Percentiles rank a stretch among this genome's conserved stretches.
These are phyloP conservation scores for Trichoderma atroviride DNA, from an alignment of 2,329 filamentous ascomycete species.

Conservation along the genomic window DNA sequence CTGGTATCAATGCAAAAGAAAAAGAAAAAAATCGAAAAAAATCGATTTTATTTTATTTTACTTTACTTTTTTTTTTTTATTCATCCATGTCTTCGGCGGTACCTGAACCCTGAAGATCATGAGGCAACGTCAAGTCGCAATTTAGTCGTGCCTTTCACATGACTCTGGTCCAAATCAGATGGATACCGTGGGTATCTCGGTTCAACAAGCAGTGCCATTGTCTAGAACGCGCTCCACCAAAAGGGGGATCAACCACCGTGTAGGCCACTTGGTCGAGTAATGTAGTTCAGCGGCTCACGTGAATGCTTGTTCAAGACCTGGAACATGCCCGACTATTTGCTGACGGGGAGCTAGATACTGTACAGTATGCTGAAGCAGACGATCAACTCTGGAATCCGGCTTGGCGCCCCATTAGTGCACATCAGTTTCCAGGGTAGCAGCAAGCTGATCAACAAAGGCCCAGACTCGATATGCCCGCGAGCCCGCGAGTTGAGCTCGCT, in stretches of 20 bases:
- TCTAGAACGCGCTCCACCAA: conserved; percentile 5
- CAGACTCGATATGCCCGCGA: neutral
- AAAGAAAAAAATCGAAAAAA: too few species aligned
- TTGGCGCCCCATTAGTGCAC: neutral
- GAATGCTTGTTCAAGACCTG: neutral
- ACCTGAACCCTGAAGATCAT: neutral
- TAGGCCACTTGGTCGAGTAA: neutral
- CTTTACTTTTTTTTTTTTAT: neutral
- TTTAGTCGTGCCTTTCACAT: neutral
- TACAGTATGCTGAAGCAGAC: too few species aligned
- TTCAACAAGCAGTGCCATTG: neutral
- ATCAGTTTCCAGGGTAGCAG: neutral
- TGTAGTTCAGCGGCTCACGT: neutral
- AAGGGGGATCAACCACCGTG: neutral
- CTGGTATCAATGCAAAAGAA: neutral
- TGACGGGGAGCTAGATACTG: too few species aligned
- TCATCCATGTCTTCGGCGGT: neutral
- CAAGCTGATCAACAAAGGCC: conserved; percentile 5
- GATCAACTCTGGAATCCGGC: neutral
- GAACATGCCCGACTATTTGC: neutral
- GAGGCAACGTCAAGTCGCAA: neutral
- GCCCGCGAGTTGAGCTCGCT: neutral
- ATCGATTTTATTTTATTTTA: neutral
- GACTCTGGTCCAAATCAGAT: conserved; percentile 3
- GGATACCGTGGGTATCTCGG: neutral